phyloP scores from a whole-genome alignment of 2,329 filamentous ascomycete genomes.

The Fonsecaea pugnacius region DNA sequence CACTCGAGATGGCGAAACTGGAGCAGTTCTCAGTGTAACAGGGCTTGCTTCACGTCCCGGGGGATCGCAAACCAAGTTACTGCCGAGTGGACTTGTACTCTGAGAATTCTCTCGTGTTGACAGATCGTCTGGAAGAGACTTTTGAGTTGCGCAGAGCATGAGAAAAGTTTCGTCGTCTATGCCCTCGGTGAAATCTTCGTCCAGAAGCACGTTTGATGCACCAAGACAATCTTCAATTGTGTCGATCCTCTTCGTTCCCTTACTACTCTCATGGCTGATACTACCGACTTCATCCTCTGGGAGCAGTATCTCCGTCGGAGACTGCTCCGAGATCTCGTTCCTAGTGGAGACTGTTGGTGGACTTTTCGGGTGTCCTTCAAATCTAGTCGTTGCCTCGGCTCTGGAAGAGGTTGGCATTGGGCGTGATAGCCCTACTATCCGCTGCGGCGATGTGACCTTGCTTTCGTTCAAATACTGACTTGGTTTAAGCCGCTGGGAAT shows the following conservation, averaged over 20 bases:
- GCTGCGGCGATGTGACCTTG: not conserved
- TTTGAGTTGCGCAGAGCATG: slow-evolving; percentile 26
- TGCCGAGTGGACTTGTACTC: too few relatives aligned
- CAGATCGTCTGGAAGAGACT: not conserved
- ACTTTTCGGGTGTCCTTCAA: not conserved
- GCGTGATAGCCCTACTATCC: not conserved
- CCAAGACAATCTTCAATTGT: not conserved
- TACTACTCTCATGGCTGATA: not conserved
- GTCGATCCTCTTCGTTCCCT: not conserved
- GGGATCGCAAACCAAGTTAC: not conserved
- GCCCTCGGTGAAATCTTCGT: slow-evolving; percentile 32
- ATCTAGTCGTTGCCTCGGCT: not conserved
- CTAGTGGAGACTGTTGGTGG: not conserved
- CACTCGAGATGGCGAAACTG: not conserved
- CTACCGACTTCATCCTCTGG: not conserved
- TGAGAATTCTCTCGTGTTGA: not conserved
- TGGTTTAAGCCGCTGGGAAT: not conserved
- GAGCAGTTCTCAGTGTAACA: not conserved
- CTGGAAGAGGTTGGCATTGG: not conserved
- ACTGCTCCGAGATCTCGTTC: not conserved
- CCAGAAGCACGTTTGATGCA: slow-evolving; percentile 1
- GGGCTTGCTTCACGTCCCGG: not conserved
- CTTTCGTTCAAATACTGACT: not conserved
- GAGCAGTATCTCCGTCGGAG: not conserved
- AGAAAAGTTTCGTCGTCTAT: slow-evolving; percentile 31